These are phyloP conservation scores for Adansonia grandidieri DNA, from an alignment of 441 rosid species.

Conservation along the genomic window DNA sequence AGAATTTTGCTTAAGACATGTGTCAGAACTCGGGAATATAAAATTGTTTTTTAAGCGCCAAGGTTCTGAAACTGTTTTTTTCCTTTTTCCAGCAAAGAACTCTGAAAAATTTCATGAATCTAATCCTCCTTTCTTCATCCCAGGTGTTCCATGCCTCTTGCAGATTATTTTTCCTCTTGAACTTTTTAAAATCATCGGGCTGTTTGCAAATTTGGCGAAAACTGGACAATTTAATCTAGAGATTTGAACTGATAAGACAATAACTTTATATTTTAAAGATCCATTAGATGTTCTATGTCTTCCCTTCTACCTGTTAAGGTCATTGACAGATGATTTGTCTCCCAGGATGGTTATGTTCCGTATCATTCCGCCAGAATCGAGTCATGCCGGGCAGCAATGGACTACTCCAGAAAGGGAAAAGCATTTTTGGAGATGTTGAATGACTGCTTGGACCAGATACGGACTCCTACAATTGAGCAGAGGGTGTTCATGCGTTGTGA, in stretches of 20 bases:
- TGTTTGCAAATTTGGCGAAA: not conserved
- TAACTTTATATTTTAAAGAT: not conserved
- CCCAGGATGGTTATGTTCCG: conserved; percentile 96
- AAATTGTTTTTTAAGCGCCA: not conserved
- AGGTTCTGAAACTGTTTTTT: conserved; percentile 30
- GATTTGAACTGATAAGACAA: not conserved
- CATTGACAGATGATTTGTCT: not conserved
- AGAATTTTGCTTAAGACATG: not conserved
- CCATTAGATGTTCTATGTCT: not conserved
- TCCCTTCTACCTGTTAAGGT: not conserved
- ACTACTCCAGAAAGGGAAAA: conserved; percentile 74
- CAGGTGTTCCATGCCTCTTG: conserved; percentile 55
- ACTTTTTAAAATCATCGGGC: not conserved
- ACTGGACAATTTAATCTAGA: not conserved
- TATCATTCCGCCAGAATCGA: conserved; percentile 95
- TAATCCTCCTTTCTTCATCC: conserved; percentile 80
- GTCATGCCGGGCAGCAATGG: conserved; percentile 69
- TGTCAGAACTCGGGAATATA: too few relatives aligned
- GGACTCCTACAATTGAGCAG: conserved; percentile 63
- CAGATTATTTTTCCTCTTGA: not conserved
- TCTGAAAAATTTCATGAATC: conserved; percentile 67
- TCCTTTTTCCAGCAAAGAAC: conserved; percentile 76
- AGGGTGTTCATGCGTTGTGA: conserved; percentile 88
- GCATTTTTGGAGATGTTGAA: conserved; percentile 91
- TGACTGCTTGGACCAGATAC: conserved; percentile 84